Conservation (phyloP, 441 rosid genomes). For the Dalechampia spathulata region DNA sequence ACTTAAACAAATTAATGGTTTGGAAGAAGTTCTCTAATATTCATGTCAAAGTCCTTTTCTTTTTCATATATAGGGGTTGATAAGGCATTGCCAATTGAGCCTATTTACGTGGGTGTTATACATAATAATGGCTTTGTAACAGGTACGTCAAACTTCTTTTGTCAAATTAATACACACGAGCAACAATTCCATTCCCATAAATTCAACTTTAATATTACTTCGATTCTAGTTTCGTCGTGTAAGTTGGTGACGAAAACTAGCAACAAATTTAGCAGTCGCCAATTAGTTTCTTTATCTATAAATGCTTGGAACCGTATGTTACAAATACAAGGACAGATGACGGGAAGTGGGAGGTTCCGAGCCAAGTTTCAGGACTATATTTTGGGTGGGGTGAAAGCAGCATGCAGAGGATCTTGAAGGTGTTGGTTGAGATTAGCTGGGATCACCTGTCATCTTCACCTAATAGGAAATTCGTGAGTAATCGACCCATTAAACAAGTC, state of each 20-base stretch:
- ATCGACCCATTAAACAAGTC: background rate
- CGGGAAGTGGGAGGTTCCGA: constrained; percentile 17
- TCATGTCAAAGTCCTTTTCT: no score
- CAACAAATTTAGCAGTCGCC: no score
- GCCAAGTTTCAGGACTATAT: constrained; percentile 29
- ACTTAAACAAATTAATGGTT: no score
- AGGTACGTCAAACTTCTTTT: constrained; percentile 13
- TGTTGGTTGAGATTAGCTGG: constrained; percentile 21
- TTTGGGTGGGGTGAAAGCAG: constrained; percentile 28
- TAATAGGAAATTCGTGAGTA: constrained; percentile 20
- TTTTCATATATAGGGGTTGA: constrained; percentile 21
- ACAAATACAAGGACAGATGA: constrained; percentile 7
- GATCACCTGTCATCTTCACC: constrained; percentile 1
- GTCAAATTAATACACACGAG: background rate
- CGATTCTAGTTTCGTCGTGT: no score
- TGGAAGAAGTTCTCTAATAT: no score
- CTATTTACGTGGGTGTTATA: constrained; percentile 16
- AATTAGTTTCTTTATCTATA: background rate
- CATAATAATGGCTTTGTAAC: constrained; percentile 14
- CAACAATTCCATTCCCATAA: no score
- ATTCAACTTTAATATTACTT: no score
- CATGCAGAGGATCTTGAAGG: constrained; percentile 16
- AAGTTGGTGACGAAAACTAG: no score
- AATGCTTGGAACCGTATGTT: no score
- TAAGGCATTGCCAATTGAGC: constrained; percentile 29